phyloP scores from a whole-genome alignment of 768 basidiomycete species.

The Phlebiopsis flavidoalba region DNA sequence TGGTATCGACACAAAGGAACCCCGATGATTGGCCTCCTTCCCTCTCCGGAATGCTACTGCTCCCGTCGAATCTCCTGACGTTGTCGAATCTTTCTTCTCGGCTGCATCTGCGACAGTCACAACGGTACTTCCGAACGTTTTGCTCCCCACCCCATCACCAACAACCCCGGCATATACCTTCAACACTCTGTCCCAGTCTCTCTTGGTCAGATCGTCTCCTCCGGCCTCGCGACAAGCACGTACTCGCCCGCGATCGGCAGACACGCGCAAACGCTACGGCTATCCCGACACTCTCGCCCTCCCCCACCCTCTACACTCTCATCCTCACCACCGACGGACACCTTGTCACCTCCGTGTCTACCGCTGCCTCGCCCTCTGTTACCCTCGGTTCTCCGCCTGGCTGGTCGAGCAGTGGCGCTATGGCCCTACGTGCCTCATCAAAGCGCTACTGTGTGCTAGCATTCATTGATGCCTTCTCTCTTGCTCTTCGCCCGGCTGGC shows the following conservation, averaged over 20 bases:
- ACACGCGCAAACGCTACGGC: conserved; percentile 41
- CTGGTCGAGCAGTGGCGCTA: conserved; percentile 28
- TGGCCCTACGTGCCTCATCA: background rate
- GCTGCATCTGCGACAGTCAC: conserved; percentile 57
- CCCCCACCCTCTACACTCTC: conserved; percentile 49
- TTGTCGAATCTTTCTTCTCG: conserved; percentile 49
- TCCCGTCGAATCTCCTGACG: conserved; percentile 33
- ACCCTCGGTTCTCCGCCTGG: conserved; percentile 65
- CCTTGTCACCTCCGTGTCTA: conserved; percentile 49
- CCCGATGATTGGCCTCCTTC: conserved; percentile 80
- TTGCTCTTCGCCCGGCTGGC: conserved; percentile 1
- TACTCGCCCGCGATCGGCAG: conserved; percentile 55
- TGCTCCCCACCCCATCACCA: conserved; percentile 58
- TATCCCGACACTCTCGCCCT: conserved; percentile 51
- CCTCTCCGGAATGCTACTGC: conserved; percentile 44
- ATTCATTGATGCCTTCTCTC: background rate
- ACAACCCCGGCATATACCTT: conserved; percentile 62
- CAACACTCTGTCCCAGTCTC: conserved; percentile 60
- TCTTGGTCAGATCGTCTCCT: conserved; percentile 48
- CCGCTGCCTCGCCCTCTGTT: conserved; percentile 38
- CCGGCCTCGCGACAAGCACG: conserved; percentile 68
- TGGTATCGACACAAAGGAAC: conserved; percentile 68
- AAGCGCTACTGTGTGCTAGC: background rate
- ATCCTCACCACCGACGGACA: conserved; percentile 50
- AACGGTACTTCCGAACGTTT: conserved; percentile 69